A percentile compares a stretch with the other conserved stretches of the same genome.
These are phyloP conservation scores for Allodekkera sacchari DNA, from an alignment of 805 yeast species.

Conservation along the genomic window DNA sequence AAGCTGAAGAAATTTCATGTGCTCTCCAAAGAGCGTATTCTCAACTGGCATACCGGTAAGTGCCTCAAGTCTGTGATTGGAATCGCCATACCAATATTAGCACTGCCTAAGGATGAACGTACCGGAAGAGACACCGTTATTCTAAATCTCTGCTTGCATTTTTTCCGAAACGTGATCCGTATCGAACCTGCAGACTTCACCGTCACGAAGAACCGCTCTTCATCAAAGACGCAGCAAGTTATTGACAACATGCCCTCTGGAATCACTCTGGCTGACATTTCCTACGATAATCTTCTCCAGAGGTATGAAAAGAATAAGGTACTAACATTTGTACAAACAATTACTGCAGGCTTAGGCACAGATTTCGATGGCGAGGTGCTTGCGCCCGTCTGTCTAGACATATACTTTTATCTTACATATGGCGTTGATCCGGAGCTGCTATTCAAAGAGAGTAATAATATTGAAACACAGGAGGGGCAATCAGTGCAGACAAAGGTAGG, in stretches of 20 bases:
- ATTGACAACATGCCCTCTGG: slow-evolving; percentile 45
- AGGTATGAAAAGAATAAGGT: slow-evolving; percentile 67
- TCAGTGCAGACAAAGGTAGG: slow-evolving; percentile 16
- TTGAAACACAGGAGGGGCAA: slow-evolving; percentile 16
- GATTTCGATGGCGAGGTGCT: slow-evolving; percentile 58
- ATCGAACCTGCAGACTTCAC: slow-evolving; percentile 65
- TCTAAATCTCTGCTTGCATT: slow-evolving; percentile 59
- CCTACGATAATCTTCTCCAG: slow-evolving; percentile 46
- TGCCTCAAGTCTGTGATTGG: slow-evolving; percentile 64
- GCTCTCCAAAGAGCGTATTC: slow-evolving; percentile 58
- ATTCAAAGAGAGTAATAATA: slow-evolving; percentile 4
- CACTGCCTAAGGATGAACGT: slow-evolving; percentile 45
- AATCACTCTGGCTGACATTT: slow-evolving; percentile 57
- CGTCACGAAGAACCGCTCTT: slow-evolving; percentile 32
- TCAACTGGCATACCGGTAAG: slow-evolving; percentile 50
- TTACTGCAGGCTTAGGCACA: slow-evolving; percentile 54
- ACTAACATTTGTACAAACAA: slow-evolving; percentile 60
- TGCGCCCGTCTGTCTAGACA: slow-evolving; percentile 59
- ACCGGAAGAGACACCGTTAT: slow-evolving; percentile 65
- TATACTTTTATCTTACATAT: slow-evolving; percentile 52
- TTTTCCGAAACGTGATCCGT: slow-evolving; percentile 69
- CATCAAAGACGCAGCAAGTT: slow-evolving; percentile 16
- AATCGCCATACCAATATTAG: slow-evolving; percentile 54
- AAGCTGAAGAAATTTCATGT: slow-evolving; percentile 61
- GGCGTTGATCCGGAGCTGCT: slow-evolving; percentile 39